Conservation (phyloP, 2,329 filamentous ascomycete species). For the Botryotinia narcissicola region DNA sequence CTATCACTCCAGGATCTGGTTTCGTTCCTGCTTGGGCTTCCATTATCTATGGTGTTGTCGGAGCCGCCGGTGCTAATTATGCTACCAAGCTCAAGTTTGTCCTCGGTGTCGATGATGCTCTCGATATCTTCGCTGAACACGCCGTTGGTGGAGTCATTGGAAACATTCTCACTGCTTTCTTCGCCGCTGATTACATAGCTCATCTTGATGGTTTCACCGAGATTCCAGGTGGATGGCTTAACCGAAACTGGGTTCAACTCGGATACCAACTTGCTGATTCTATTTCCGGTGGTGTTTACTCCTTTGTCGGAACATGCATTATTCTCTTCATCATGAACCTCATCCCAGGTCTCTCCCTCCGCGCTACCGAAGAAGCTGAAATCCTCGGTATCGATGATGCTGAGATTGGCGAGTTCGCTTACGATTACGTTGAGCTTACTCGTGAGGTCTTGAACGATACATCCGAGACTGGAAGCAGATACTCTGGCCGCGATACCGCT, state of each 20-base stretch:
- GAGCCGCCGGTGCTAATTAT: slow-evolving; percentile 79
- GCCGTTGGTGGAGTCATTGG: slow-evolving; percentile 75
- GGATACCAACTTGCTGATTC: slow-evolving; percentile 84
- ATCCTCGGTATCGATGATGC: slow-evolving; percentile 83
- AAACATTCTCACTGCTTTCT: slow-evolving; percentile 77
- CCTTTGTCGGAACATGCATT: slow-evolving; percentile 72
- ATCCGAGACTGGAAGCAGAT: slow-evolving; percentile 12
- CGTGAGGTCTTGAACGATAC: slow-evolving; percentile 53
- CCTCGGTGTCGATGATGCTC: slow-evolving; percentile 75
- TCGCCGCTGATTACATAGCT: slow-evolving; percentile 81
- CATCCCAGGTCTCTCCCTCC: slow-evolving; percentile 71
- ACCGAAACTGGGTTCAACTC: slow-evolving; percentile 79
- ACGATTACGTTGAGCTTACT: slow-evolving; percentile 82
- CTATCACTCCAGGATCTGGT: slow-evolving; percentile 82
- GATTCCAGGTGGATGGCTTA: slow-evolving; percentile 78
- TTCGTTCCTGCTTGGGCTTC: slow-evolving; percentile 84
- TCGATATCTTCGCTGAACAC: slow-evolving; percentile 87
- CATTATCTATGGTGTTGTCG: slow-evolving; percentile 73
- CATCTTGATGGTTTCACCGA: slow-evolving; percentile 67
- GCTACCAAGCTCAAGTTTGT: slow-evolving; percentile 89
- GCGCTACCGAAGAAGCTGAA: slow-evolving; percentile 74
- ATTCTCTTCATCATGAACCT: slow-evolving; percentile 81
- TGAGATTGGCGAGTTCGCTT: slow-evolving; percentile 93
- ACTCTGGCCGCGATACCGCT: slow-evolving; percentile 5
- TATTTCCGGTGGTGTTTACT: slow-evolving; percentile 71